phyloP scores from a whole-genome alignment of 75 land plant species.

The Adiantum capillusveneris region DNA sequence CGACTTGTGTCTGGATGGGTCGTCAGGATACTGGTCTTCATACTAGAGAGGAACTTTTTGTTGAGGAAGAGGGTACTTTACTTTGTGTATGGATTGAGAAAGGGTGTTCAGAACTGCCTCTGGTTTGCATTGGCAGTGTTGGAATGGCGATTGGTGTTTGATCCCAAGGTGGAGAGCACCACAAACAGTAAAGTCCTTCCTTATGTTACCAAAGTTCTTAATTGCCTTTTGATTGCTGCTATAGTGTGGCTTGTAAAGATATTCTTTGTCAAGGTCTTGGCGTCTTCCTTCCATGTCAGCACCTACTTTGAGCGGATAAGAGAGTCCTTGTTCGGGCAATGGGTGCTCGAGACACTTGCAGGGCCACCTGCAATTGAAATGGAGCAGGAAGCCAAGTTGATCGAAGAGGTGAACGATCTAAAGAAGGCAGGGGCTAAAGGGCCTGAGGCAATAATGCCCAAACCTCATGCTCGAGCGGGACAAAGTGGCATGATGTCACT shows the following conservation, averaged over 20 bases:
- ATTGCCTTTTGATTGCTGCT: too few relatives aligned
- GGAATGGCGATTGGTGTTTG: constrained; percentile 56
- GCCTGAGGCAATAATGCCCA: constrained; percentile 4
- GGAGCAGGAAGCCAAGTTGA: neutral
- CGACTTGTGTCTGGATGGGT: constrained; percentile 81
- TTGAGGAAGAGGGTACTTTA: constrained; percentile 70
- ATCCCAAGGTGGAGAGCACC: too few relatives aligned
- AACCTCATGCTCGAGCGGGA: neutral
- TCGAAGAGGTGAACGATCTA: constrained; percentile 13
- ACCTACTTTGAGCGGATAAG: too few relatives aligned
- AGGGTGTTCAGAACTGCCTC: constrained; percentile 75
- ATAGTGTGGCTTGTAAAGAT: too few relatives aligned
- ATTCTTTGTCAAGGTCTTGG: too few relatives aligned
- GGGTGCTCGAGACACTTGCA: too few relatives aligned
- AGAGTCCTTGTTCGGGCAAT: too few relatives aligned
- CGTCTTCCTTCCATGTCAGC: too few relatives aligned
- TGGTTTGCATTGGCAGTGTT: constrained; percentile 70
- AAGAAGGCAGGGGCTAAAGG: constrained; percentile 20
- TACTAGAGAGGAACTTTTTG: constrained; percentile 67
- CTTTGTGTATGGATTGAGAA: constrained; percentile 72
- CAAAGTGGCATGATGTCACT: constrained; percentile 1
- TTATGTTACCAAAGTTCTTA: too few relatives aligned
- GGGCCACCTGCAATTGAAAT: too few relatives aligned
- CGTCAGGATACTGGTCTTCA: constrained; percentile 48
- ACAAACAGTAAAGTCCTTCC: too few relatives aligned